Percentiles rank a stretch among this genome's conserved stretches.
Conservation (phyloP, 2,329 filamentous ascomycete genomes). For the Pseudogymnoascus sp. region DNA sequence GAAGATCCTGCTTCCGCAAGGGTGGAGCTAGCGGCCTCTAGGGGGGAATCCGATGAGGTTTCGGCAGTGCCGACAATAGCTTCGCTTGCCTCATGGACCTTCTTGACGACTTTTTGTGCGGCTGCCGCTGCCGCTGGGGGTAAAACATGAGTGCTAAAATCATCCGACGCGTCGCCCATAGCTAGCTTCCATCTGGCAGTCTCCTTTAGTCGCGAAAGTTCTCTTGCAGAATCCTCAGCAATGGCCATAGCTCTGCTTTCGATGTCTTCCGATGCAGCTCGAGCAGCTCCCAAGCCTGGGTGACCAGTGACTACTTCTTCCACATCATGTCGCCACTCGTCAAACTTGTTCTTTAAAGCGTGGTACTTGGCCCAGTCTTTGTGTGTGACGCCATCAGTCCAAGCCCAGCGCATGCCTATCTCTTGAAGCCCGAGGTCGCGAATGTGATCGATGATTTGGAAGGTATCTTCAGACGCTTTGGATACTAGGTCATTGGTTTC, state of each 20-base stretch:
- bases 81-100: slow-evolving; percentile 24
- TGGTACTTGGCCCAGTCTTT: slow-evolving; percentile 97
- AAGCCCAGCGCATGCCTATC: slow-evolving; percentile 76
- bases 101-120: slow-evolving; percentile 26
- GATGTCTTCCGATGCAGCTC: slow-evolving; percentile 59
- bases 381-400: slow-evolving; percentile 92
- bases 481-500: slow-evolving; percentile 50
- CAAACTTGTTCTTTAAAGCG: slow-evolving; percentile 72
- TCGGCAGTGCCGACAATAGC: slow-evolving; percentile 20
- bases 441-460: slow-evolving; percentile 62
- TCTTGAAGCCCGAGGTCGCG: slow-evolving; percentile 65
- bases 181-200: slow-evolving; percentile 78
- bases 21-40: slow-evolving; percentile 19
- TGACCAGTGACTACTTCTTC: slow-evolving; percentile 69
- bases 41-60: slow-evolving; percentile 26
- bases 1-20: slow-evolving; percentile 15
- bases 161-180: slow-evolving; percentile 64
- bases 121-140: slow-evolving; percentile 47
- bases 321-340: slow-evolving; percentile 78
- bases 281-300: slow-evolving; percentile 60
- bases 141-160: slow-evolving; percentile 66
- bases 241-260: slow-evolving; percentile 74
- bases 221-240: slow-evolving; percentile 70
- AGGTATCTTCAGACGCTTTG: slow-evolving; percentile 54
- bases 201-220: slow-evolving; percentile 74